Conservation (phyloP, 805 yeast species). For the Maudiozyma pseudohumilis region DNA sequence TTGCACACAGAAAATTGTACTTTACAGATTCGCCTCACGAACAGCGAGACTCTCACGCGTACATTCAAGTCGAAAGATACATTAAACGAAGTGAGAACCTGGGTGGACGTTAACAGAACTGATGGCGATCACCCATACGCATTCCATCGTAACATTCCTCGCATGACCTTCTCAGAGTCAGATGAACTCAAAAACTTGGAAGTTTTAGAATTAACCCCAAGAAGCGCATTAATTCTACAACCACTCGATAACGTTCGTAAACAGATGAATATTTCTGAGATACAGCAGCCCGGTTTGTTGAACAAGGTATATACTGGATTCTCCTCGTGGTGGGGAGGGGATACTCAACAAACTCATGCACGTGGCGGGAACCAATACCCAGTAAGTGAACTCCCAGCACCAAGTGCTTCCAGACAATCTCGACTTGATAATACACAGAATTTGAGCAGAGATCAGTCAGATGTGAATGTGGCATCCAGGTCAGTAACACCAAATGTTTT, state of each 20-base stretch:
- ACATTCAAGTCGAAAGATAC: conserved; percentile 39
- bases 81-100: conserved; percentile 48
- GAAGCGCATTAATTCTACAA: conserved; percentile 67
- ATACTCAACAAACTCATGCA: too few relatives aligned
- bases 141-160: conserved; percentile 46
- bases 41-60: conserved; percentile 50
- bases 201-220: conserved; percentile 52
- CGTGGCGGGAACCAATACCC: too few relatives aligned
- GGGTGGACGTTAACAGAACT: conserved; percentile 46
- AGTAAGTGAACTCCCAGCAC: too few relatives aligned
- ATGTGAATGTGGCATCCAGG: conserved; percentile 20
- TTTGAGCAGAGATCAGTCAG: conserved; percentile 8
- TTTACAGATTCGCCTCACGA: conserved; percentile 53
- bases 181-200: conserved; percentile 49
- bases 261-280: conserved; percentile 21
- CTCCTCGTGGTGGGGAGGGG: conserved; percentile 27
- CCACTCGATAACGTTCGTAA: conserved; percentile 34
- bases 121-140: conserved; percentile 37
- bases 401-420: too few relatives aligned
- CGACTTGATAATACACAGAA: neutral
- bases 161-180: conserved; percentile 49
- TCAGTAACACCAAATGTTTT: conserved; percentile 27
- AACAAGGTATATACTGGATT: conserved; percentile 28
- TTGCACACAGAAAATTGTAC: conserved; percentile 29
- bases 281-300: conserved; percentile 24